A percentile compares a stretch with the other conserved stretches of the same genome.
Evolutionary conservation across 257 asterid genomes (phyloP).

Genomic region (Coffea canephora): DNA sequence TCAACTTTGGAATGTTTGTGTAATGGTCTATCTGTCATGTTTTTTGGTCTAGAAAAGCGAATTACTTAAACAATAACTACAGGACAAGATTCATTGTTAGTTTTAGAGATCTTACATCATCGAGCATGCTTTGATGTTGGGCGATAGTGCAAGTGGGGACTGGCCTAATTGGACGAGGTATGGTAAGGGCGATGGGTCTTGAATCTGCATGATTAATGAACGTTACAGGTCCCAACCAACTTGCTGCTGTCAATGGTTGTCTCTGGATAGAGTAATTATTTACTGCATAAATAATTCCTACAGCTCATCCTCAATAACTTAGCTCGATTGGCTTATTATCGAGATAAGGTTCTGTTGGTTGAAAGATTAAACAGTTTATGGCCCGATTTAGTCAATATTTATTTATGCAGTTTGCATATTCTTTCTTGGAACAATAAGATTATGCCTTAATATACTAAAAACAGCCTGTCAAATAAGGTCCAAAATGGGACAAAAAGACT

Average conservation of each 20-base stretch:
- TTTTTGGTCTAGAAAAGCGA: slow-evolving; percentile 15
- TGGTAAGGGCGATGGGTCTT: neutral
- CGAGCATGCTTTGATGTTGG: slow-evolving; percentile 11
- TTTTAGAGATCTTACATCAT: slow-evolving; percentile 1
- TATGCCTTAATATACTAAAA: too few species aligned
- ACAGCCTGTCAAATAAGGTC: too few species aligned
- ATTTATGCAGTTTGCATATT: neutral
- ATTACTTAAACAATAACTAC: slow-evolving; percentile 17
- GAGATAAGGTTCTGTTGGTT: neutral
- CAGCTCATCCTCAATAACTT: neutral
- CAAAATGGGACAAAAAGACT: too few species aligned
- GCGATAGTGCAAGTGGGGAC: slow-evolving; percentile 11
- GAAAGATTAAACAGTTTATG: neutral
- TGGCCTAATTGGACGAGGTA: neutral
- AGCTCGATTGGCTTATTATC: neutral
- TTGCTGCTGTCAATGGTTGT: neutral
- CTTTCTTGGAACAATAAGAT: neutral
- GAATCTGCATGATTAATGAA: neutral
- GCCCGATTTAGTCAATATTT: neutral
- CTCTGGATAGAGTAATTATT: too few species aligned
- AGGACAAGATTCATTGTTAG: slow-evolving; percentile 26
- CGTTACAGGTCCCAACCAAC: slow-evolving; percentile 8
- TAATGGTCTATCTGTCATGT: slow-evolving; percentile 7
- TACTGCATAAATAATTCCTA: neutral
- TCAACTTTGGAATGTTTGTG: slow-evolving; percentile 14